Evolutionary conservation across 2,329 filamentous ascomycete genomes (phyloP).

Genomic region (Fusarium humuli): DNA sequence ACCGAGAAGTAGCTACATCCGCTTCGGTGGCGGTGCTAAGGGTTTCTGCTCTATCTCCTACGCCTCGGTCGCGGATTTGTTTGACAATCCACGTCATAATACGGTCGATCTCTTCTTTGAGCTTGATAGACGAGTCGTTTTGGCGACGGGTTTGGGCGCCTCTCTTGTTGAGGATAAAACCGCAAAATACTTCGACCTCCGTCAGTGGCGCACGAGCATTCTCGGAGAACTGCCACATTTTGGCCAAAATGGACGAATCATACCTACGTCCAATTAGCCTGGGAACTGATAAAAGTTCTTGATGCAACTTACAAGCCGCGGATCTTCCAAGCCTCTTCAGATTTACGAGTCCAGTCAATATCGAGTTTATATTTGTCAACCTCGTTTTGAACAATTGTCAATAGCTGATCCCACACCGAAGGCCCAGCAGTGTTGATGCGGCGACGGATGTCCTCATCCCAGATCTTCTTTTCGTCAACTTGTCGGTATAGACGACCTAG

Average conservation of each 20-base stretch:
- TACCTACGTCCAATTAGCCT: conserved; percentile 54
- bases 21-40: conserved; percentile 18
- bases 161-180: conserved; percentile 64
- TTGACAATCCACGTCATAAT: conserved; percentile 57
- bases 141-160: conserved; percentile 63
- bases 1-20: conserved; percentile 9
- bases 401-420: conserved; percentile 59
- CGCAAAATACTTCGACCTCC: conserved; percentile 67
- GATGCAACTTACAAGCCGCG: conserved; percentile 58
- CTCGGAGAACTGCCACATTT: conserved; percentile 59
- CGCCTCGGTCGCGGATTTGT: conserved; percentile 45
- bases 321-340: conserved; percentile 57
- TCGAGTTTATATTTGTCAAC: conserved; percentile 35
- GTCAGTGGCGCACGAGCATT: conserved; percentile 58
- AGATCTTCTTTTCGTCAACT: conserved; percentile 78
- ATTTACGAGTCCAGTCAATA: conserved; percentile 51
- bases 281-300: too few relatives aligned
- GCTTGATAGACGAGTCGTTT: conserved; percentile 62
- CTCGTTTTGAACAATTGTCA: conserved; percentile 42
- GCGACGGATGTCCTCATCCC: conserved; percentile 60
- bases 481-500: conserved; percentile 77
- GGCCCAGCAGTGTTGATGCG: conserved; percentile 42
- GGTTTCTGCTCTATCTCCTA: conserved; percentile 24
- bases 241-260: conserved; percentile 56
- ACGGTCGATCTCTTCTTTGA: conserved; percentile 64